phyloP scores from a whole-genome alignment of 352 stramenopile species.

The Saprolegnia parasitica region DNA sequence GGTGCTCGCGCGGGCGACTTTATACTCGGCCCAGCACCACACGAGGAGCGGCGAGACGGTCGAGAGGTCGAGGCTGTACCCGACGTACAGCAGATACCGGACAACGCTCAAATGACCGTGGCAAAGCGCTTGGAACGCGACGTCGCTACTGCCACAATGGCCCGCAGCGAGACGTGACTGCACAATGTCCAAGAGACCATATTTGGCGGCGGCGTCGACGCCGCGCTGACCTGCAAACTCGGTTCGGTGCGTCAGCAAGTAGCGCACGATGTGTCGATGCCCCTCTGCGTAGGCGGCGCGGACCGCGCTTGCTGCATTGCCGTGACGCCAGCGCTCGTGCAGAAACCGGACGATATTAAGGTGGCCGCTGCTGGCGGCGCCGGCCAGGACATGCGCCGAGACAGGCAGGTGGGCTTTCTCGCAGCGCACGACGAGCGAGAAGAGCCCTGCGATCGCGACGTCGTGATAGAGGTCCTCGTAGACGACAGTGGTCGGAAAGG shows the following conservation, averaged over 20 bases:
- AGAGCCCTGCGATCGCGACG: background rate
- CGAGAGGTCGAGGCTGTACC: background rate
- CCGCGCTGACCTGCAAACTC: background rate
- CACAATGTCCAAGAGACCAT: background rate
- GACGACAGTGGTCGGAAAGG: background rate
- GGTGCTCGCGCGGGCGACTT: background rate
- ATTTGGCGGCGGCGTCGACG: background rate
- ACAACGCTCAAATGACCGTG: background rate
- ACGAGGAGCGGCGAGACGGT: background rate
- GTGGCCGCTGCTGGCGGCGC: background rate
- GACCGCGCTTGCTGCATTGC: background rate
- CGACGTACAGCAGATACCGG: background rate
- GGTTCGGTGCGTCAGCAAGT: background rate
- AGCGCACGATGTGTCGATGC: background rate
- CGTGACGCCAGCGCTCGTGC: background rate
- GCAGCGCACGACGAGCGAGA: background rate
- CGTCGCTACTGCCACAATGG: background rate
- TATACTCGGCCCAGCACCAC: background rate
- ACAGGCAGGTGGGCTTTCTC: background rate
- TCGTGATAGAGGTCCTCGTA: background rate
- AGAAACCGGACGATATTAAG: background rate
- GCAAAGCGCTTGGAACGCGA: background rate
- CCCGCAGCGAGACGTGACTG: background rate
- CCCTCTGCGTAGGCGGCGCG: background rate
- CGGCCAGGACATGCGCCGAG: background rate